These are phyloP conservation scores for Colletotrichum noveboracense DNA, from an alignment of 2,329 filamentous ascomycete genomes.

Conservation along the genomic window DNA sequence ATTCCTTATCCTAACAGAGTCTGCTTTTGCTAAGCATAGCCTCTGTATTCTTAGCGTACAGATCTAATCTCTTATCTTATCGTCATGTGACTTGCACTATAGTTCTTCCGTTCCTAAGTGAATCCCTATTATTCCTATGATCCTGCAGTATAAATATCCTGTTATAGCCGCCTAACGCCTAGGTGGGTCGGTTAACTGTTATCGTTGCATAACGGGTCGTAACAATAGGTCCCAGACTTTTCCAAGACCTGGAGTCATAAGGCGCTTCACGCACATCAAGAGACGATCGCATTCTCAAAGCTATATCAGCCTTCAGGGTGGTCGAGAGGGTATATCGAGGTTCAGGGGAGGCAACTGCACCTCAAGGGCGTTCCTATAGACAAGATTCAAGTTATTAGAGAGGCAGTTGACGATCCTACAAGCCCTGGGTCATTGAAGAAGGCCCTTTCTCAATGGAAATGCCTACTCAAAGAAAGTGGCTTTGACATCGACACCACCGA, in stretches of 20 bases:
- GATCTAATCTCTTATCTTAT: too few relatives aligned
- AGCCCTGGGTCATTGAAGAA: background rate
- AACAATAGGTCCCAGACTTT: background rate
- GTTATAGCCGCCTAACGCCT: too few relatives aligned
- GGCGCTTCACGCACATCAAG: background rate
- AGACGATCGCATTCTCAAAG: background rate
- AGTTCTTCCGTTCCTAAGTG: too few relatives aligned
- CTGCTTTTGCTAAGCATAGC: too few relatives aligned
- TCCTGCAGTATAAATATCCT: too few relatives aligned
- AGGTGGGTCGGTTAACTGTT: too few relatives aligned
- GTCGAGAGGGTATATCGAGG: background rate
- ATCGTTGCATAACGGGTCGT: too few relatives aligned
- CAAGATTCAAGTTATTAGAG: background rate
- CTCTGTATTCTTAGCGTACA: too few relatives aligned
- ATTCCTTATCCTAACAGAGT: too few relatives aligned
- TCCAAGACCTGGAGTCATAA: background rate
- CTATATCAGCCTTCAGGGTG: background rate
- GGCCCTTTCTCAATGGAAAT: fast-evolving
- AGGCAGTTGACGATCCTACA: background rate
- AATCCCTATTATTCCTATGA: too few relatives aligned
- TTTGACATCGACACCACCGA: background rate
- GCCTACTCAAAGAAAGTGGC: background rate
- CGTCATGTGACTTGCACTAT: too few relatives aligned
- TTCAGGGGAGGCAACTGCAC: background rate
- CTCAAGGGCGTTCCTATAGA: background rate